These are phyloP conservation scores for Naganishia sp. DNA, from an alignment of 1,284 basidiomycete species.

Conservation along the genomic window DNA sequence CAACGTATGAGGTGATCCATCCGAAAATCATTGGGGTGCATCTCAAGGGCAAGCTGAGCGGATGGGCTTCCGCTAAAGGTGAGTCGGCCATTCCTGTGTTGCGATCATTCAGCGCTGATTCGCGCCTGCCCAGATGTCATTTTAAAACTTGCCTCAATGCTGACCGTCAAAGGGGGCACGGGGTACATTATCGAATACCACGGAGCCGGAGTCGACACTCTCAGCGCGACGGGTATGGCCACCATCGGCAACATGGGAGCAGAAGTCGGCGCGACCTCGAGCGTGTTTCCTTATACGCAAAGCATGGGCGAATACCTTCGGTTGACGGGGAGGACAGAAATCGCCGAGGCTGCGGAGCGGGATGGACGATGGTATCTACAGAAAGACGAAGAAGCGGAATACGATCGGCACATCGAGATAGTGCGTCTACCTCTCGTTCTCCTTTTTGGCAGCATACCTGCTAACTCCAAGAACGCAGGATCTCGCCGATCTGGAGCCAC, in stretches of 20 bases:
- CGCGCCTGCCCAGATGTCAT: constrained; percentile 60
- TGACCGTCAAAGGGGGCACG: constrained; percentile 70
- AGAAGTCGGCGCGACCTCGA: constrained; percentile 95
- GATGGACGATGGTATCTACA: constrained; percentile 65
- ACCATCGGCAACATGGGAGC: constrained; percentile 96
- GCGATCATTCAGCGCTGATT: constrained; percentile 82
- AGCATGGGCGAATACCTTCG: constrained; percentile 81
- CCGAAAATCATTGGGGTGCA: constrained; percentile 82
- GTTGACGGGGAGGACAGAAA: constrained; percentile 79
- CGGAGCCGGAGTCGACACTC: constrained; percentile 78
- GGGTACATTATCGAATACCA: constrained; percentile 92
- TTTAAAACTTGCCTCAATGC: constrained; percentile 30
- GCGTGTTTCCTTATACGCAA: constrained; percentile 85
- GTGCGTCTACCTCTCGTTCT: constrained; percentile 56
- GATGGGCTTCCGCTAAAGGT: constrained; percentile 82
- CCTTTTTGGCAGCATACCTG: not conserved
- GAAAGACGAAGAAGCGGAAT: constrained; percentile 79
- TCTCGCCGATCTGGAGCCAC: constrained; percentile 82
- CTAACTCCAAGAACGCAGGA: constrained; percentile 51
- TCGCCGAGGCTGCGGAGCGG: constrained; percentile 79
- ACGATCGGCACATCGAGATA: constrained; percentile 86
- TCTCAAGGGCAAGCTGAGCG: constrained; percentile 76
- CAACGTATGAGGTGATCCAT: constrained; percentile 93
- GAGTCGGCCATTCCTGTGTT: constrained; percentile 75
- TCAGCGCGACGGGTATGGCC: constrained; percentile 87